Evolutionary conservation across 345 rosid species (phyloP).

Genomic region (Salix viminalis): DNA sequence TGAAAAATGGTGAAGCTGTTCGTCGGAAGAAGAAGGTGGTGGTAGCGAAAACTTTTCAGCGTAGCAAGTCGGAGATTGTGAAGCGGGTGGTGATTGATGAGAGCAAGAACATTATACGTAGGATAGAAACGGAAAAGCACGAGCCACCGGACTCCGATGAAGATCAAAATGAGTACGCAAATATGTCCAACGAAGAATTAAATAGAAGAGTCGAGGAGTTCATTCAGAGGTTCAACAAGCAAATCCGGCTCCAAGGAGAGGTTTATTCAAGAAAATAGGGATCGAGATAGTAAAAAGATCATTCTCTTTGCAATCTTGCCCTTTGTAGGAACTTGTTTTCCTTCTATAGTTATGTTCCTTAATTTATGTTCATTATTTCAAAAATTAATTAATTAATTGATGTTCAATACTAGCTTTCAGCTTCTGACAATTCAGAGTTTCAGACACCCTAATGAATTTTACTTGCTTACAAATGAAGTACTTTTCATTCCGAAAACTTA

Average conservation of each 20-base stretch:
- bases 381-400: too few species aligned
- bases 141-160: background rate
- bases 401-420: too few species aligned
- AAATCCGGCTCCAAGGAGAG: constrained; percentile 48
- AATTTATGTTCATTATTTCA: too few species aligned
- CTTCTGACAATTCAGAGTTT: too few species aligned
- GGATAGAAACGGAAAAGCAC: background rate
- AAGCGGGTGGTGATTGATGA: constrained; percentile 26
- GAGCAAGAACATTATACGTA: constrained; percentile 26
- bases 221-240: constrained; percentile 51
- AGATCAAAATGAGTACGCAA: constrained; percentile 51
- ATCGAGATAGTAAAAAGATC: background rate
- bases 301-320: background rate
- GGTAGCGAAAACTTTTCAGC: constrained; percentile 11
- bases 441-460: background rate
- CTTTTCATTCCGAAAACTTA: too few species aligned
- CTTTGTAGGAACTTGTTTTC: background rate
- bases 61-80: constrained; percentile 41
- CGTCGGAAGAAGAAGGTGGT: background rate
- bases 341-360: background rate
- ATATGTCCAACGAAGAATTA: constrained; percentile 68
- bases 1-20: constrained; percentile 6
- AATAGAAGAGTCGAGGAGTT: constrained; percentile 72
- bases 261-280: background rate
- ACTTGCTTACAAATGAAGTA: background rate